Conservation (phyloP, 2,329 filamentous ascomycete species). For the Colletotrichum sidae region DNA sequence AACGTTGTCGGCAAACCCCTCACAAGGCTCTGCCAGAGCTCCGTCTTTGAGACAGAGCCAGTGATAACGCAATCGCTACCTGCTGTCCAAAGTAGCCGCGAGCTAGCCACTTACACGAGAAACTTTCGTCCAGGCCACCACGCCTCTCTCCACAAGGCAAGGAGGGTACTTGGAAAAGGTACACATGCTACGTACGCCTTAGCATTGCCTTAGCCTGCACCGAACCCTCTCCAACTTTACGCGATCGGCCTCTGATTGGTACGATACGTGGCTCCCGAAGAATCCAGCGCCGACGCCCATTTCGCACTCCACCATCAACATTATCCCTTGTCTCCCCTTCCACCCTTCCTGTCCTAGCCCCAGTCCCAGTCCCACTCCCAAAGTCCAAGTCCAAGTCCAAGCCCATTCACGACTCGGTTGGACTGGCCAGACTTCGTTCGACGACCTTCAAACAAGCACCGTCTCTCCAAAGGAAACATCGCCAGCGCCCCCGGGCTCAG, state of each 20-base stretch:
- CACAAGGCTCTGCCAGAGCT: not conserved
- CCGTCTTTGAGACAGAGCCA: not conserved
- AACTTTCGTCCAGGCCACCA: conserved; percentile 24
- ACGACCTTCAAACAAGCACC: conserved; percentile 30
- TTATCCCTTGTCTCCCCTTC: conserved; percentile 27
- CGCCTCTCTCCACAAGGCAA: conserved; percentile 22
- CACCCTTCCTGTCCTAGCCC: conserved; percentile 6
- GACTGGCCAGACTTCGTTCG: conserved; percentile 7
- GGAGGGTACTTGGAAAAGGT: conserved; percentile 24
- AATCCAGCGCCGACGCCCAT: conserved; percentile 35
- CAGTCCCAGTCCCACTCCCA: conserved; percentile 22
- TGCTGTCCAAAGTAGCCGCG: conserved; percentile 9
- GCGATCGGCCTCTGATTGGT: conserved; percentile 49
- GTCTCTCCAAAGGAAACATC: conserved; percentile 21
- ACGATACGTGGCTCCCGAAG: conserved; percentile 42
- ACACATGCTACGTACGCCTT: conserved; percentile 22
- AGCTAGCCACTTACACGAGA: conserved; percentile 27
- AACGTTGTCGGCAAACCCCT: no score
- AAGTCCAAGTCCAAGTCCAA: conserved; percentile 17
- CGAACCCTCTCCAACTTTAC: conserved; percentile 40
- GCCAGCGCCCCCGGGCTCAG: conserved; percentile 29
- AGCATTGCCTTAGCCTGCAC: conserved; percentile 25
- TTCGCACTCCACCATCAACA: conserved; percentile 27
- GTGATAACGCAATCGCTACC: conserved; percentile 24
- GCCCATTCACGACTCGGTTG: conserved; percentile 35